phyloP scores from a whole-genome alignment of 2,329 filamentous ascomycete genomes.

The Dactylellina drechsleri region DNA sequence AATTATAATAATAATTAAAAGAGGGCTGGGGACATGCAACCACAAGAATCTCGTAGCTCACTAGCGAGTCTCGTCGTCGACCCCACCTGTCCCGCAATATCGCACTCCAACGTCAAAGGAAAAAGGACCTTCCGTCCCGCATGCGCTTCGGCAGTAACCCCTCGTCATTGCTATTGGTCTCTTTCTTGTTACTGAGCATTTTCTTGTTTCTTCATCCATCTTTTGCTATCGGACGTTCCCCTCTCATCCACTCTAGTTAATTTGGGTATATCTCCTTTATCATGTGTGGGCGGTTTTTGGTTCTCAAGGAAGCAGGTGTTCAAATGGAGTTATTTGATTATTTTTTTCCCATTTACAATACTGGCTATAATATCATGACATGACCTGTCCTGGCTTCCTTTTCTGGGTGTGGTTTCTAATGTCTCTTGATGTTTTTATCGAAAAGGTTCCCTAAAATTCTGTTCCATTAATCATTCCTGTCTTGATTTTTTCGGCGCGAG shows the following conservation, averaged over 20 bases:
- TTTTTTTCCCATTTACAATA: slow-evolving; percentile 36
- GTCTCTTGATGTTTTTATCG: slow-evolving; percentile 6
- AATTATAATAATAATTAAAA: neutral
- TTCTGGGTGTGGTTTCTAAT: slow-evolving; percentile 44
- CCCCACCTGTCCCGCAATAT: slow-evolving; percentile 53
- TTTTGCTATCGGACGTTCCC: slow-evolving; percentile 44
- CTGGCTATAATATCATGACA: slow-evolving; percentile 52
- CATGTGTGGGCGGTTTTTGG: slow-evolving; percentile 51
- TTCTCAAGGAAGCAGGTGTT: slow-evolving; percentile 55
- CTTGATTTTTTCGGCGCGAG: slow-evolving; percentile 20
- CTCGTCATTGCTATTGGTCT: slow-evolving; percentile 41
- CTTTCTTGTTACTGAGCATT: slow-evolving; percentile 24
- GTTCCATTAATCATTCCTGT: too few species aligned
- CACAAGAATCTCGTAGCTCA: slow-evolving; percentile 9
- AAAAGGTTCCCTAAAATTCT: slow-evolving; percentile 46
- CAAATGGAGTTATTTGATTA: slow-evolving; percentile 38
- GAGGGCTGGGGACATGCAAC: slow-evolving; percentile 11
- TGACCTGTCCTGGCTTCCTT: slow-evolving; percentile 49
- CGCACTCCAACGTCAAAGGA: slow-evolving; percentile 29
- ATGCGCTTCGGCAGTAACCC: slow-evolving; percentile 31
- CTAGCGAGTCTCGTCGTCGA: slow-evolving; percentile 24
- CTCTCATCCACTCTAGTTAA: slow-evolving; percentile 52
- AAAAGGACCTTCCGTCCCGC: slow-evolving; percentile 33
- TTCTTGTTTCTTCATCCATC: slow-evolving; percentile 21
- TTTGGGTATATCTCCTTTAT: slow-evolving; percentile 53